Conservation (phyloP, 306 rosid species). For the Abrus pulchellus region DNA sequence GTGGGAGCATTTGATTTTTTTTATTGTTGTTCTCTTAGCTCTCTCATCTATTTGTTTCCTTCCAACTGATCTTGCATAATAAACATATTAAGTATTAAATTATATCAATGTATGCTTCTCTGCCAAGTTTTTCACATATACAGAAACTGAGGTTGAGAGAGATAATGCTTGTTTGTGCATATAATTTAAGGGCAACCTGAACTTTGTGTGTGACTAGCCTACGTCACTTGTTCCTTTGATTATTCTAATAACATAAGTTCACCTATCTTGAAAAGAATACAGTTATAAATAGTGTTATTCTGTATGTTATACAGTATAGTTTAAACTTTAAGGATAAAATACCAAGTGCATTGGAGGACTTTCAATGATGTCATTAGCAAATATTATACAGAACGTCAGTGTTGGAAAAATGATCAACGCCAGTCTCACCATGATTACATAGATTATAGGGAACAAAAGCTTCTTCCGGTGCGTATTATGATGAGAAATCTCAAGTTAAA, state of each 20-base stretch:
- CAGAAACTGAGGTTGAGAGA: neutral
- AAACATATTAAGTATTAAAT: neutral
- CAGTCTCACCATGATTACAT: no score
- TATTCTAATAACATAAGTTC: neutral
- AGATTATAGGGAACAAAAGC: no score
- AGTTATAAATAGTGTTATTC: neutral
- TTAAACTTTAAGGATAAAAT: neutral
- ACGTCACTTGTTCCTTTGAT: neutral
- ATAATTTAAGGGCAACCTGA: no score
- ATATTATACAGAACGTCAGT: no score
- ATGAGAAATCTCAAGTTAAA: no score
- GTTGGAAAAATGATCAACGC: no score
- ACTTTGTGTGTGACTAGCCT: neutral
- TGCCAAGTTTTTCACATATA: neutral
- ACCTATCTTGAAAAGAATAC: neutral
- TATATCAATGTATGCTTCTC: neutral
- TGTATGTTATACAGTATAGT: neutral
- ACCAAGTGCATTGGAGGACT: neutral
- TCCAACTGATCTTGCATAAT: neutral
- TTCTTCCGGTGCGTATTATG: no score
- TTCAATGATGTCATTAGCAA: no score
- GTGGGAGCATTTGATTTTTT: slow-evolving; percentile 19
- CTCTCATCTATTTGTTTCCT: neutral
- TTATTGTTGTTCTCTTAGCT: neutral
- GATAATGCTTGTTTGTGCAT: neutral